phyloP scores from a whole-genome alignment of 441 rosid genomes.

The Adansonia rubrostipa region DNA sequence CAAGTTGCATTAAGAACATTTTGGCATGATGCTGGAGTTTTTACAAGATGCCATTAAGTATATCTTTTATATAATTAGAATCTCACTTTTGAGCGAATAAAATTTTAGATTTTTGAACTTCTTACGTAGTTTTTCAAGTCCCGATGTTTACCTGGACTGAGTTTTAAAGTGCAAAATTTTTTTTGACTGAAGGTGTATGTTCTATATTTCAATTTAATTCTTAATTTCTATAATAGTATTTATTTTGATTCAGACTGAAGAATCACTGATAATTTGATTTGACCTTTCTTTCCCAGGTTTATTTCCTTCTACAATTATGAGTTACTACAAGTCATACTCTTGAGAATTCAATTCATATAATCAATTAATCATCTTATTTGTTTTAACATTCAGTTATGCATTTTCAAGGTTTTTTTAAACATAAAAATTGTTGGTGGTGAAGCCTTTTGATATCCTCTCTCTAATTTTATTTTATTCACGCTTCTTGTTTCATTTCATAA shows the following conservation, averaged over 20 bases:
- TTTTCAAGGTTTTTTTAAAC: not conserved
- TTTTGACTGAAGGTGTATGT: not conserved
- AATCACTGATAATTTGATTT: not conserved
- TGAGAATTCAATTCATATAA: not conserved
- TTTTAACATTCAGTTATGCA: not conserved
- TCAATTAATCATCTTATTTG: not conserved
- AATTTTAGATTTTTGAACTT: not conserved
- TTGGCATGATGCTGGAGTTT: not conserved
- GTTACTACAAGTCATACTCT: slow-evolving; percentile 8
- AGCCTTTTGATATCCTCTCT: not conserved
- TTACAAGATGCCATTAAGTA: not conserved
- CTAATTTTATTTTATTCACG: not conserved
- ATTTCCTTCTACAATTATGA: not conserved
- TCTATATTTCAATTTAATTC: not conserved
- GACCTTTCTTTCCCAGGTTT: not conserved
- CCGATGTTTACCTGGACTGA: not conserved
- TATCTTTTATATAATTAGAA: not conserved
- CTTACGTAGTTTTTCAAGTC: not conserved
- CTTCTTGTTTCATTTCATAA: slow-evolving; percentile 20
- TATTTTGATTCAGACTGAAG: not conserved
- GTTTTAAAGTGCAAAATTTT: not conserved
- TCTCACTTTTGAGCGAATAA: not conserved
- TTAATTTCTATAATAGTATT: not conserved
- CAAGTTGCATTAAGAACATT: not conserved
- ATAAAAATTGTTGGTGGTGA: not conserved